Conservation (phyloP, 2,329 filamentous ascomycete species). For the Epichloe bromicola region DNA sequence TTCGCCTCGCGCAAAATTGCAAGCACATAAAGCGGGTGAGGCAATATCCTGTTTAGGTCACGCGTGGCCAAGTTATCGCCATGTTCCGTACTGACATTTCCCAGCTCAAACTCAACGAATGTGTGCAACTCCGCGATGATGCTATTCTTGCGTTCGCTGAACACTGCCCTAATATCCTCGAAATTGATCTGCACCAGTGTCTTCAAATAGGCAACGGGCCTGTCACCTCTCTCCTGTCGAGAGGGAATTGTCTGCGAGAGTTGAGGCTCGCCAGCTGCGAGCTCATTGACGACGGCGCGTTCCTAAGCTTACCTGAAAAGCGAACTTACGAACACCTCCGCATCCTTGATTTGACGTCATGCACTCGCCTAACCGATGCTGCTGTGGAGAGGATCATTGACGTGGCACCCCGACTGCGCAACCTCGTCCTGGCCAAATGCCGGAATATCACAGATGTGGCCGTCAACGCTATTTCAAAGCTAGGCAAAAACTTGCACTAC, state of each 20-base stretch:
- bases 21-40: slow-evolving; percentile 73
- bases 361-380: slow-evolving; percentile 68
- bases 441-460: slow-evolving; percentile 81
- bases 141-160: slow-evolving; percentile 76
- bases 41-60: too few species aligned
- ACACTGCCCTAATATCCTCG: slow-evolving; percentile 83
- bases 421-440: slow-evolving; percentile 90
- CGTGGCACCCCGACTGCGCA: slow-evolving; percentile 75
- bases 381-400: slow-evolving; percentile 81
- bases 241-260: slow-evolving; percentile 76
- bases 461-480: slow-evolving; percentile 71
- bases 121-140: slow-evolving; percentile 67
- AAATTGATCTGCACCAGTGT: slow-evolving; percentile 90
- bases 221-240: slow-evolving; percentile 65
- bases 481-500: slow-evolving; percentile 95
- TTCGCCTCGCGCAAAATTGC: slow-evolving; percentile 68
- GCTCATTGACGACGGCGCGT: slow-evolving; percentile 76
- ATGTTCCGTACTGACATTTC: background rate
- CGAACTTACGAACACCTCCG: slow-evolving; percentile 70
- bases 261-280: slow-evolving; percentile 76
- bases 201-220: slow-evolving; percentile 68
- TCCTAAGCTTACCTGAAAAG: slow-evolving; percentile 59
- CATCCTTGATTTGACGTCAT: slow-evolving; percentile 88
- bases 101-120: slow-evolving; percentile 88
- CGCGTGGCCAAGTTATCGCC: background rate